Evolutionary conservation across 2,329 filamentous ascomycete genomes (phyloP).

Genomic region (Fusarium foetens): DNA sequence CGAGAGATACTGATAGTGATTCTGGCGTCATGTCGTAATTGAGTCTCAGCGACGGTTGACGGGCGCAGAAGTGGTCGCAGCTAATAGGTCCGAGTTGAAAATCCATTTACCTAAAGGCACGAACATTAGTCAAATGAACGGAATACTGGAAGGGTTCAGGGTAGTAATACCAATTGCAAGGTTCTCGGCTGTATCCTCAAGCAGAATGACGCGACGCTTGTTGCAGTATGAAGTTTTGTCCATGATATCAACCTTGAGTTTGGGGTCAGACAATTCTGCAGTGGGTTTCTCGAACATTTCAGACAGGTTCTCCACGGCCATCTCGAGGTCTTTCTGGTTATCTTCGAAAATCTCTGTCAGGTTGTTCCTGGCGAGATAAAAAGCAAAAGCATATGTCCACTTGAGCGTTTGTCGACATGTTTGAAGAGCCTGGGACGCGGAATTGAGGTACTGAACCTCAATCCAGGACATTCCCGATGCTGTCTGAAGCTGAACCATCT

Average conservation of each 20-base stretch:
- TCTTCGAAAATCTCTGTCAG: slow-evolving; percentile 97
- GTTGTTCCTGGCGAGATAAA: slow-evolving; percentile 96
- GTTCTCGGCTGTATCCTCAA: slow-evolving; percentile 94
- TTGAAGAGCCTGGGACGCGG: slow-evolving; percentile 91
- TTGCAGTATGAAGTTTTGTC: slow-evolving; percentile 99
- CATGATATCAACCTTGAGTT: slow-evolving; percentile 97
- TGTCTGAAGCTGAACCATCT: slow-evolving; percentile 96
- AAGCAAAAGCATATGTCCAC: slow-evolving; percentile 99
- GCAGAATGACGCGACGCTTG: slow-evolving; percentile 86
- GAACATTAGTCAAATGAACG: slow-evolving; percentile 39
- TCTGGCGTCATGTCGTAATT: neutral
- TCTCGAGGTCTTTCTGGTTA: slow-evolving; percentile 97
- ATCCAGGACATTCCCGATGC: slow-evolving; percentile 98
- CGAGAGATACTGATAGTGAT: neutral
- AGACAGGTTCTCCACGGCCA: slow-evolving; percentile 96
- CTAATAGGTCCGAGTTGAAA: slow-evolving; percentile 52
- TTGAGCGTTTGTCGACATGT: slow-evolving; percentile 98
- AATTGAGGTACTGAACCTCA: slow-evolving; percentile 95
- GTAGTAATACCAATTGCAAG: slow-evolving; percentile 76
- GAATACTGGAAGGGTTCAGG: neutral
- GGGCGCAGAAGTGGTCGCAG: slow-evolving; percentile 35
- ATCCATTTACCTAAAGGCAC: slow-evolving; percentile 56
- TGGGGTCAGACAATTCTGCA: slow-evolving; percentile 83
- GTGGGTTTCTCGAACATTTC: slow-evolving; percentile 99
- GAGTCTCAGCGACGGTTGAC: slow-evolving; percentile 35